A percentile compares a stretch with the other conserved stretches of the same genome.
phyloP scores from a whole-genome alignment of 2,329 filamentous ascomycete species.

The Penicillium sp. region DNA sequence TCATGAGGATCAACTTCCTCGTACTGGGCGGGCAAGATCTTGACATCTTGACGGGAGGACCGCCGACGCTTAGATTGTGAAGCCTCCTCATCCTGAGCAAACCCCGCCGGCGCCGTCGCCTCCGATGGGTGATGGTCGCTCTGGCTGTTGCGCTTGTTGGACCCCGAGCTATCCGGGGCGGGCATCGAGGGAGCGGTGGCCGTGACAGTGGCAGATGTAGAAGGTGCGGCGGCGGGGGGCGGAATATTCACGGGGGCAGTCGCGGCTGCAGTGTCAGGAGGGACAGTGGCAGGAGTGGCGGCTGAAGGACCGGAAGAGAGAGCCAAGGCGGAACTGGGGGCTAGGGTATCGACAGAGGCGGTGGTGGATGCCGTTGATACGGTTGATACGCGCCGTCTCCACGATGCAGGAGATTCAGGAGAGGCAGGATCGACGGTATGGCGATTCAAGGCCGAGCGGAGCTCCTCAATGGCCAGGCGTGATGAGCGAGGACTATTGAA shows the following conservation, averaged over 20 bases:
- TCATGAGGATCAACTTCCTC: constrained; percentile 83
- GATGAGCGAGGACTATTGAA: constrained; percentile 44
- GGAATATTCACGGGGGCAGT: constrained; percentile 25
- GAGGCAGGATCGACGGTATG: constrained; percentile 46
- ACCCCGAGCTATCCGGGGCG: constrained; percentile 35
- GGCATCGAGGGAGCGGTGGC: constrained; percentile 38
- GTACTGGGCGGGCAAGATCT: constrained; percentile 70
- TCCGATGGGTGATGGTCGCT: constrained; percentile 34
- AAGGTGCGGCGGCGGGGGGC: constrained; percentile 22
- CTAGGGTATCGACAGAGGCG: constrained; percentile 17
- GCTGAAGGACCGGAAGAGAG: constrained; percentile 28
- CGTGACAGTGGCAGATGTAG: background rate
- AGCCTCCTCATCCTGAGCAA: constrained; percentile 36
- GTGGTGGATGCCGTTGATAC: constrained; percentile 35
- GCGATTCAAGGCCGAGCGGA: constrained; percentile 46
- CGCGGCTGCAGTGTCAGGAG: constrained; percentile 24
- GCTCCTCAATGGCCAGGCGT: constrained; percentile 48
- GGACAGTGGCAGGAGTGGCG: constrained; percentile 23
- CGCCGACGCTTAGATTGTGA: constrained; percentile 55
- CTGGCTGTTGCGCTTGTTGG: constrained; percentile 46
- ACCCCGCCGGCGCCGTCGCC: constrained; percentile 31
- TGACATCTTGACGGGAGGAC: constrained; percentile 54
- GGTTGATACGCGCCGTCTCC: constrained; percentile 36
- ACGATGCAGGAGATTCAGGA: constrained; percentile 42
- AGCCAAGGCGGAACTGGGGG: constrained; percentile 25